Base-by-base conservation (phyloP, 2,329 filamentous ascomycete species). In the Sporothrix dimorphospora region DNA sequence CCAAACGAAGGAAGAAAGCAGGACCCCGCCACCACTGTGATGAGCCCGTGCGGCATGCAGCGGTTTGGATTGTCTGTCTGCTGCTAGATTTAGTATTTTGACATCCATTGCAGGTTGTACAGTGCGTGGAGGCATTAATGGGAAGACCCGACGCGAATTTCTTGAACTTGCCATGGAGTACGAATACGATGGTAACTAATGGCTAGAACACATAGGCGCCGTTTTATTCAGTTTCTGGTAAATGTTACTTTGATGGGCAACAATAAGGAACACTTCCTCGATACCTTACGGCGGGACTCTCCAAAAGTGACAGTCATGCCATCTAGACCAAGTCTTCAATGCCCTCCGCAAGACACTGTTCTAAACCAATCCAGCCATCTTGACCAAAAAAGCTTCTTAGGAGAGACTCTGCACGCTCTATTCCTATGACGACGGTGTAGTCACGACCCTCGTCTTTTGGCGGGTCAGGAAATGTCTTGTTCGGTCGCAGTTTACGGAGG, bases 401-500 rank as follows among this genome's bases (percentile, higher is more conserved):
- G 16, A 72, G 65, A 24, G 57, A 38, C 30, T 59, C 34, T 12
- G 71, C 65, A 30, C 71, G 40, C n/a, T 38, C 51, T 30, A 30
- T 38, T 34, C 30, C 40, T 7, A n/a, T n/a, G 9, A 72, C 42
- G 8, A 53, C 38, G 12, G 40, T 69, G 40, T 51, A 51, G 21
- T 72, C 71, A n/a, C 55, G 42, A 3, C 49, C 42, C 8, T 11
- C 30, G 53, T 70, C 38, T 11, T 49, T 27, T n/a, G 71, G 42
- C 40, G 76, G 71, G 12, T 74, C 72, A 0, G 53, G 21, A 24
- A 77, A 74, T 16, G 53, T 49, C 12, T 63, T 69, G 12, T 75
- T 66, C 1, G 77, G 76, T 49, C 72, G 73, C 21, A 74, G 34
- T 30, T 66, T 69, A 3, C 72, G 74, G 65, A 78, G 53, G 21